Conservation (phyloP, 2,329 filamentous ascomycete genomes). For the Epichloe bromicola region DNA sequence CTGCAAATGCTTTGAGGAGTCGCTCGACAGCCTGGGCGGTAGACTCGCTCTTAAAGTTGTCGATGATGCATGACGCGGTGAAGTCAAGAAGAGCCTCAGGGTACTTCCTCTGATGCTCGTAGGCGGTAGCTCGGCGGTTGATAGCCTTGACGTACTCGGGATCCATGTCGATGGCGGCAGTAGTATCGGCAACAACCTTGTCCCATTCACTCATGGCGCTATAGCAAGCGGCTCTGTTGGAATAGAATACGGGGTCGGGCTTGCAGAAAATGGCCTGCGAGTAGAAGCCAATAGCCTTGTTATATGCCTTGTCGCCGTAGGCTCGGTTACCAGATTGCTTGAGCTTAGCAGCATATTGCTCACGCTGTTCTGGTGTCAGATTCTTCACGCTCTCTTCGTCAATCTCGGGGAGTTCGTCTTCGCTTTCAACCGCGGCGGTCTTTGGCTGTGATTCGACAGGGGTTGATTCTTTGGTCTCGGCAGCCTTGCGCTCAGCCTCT, state of each 20-base stretch:
- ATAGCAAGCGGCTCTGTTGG: slow-evolving; percentile 94
- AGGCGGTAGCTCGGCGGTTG: slow-evolving; percentile 91
- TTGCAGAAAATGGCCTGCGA: slow-evolving; percentile 94
- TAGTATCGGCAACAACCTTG: slow-evolving; percentile 93
- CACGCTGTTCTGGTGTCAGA: slow-evolving; percentile 53
- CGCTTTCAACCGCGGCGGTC: slow-evolving; percentile 39
- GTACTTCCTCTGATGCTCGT: slow-evolving; percentile 83
- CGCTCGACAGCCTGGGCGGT: slow-evolving; percentile 86
- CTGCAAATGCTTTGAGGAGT: slow-evolving; percentile 90
- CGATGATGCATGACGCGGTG: slow-evolving; percentile 97
- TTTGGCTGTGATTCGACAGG: slow-evolving; percentile 30
- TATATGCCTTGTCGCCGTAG: slow-evolving; percentile 88
- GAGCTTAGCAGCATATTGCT: slow-evolving; percentile 77
- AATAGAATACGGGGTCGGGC: slow-evolving; percentile 96
- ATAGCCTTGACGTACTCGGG: slow-evolving; percentile 95
- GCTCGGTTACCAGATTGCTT: slow-evolving; percentile 96
- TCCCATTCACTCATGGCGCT: slow-evolving; percentile 90
- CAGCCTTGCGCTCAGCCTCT: slow-evolving; percentile 53
- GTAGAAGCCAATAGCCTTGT: slow-evolving; percentile 87
- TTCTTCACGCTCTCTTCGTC: slow-evolving; percentile 41
- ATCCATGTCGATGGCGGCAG: slow-evolving; percentile 84
- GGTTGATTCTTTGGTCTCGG: slow-evolving; percentile 26
- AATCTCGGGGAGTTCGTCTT: slow-evolving; percentile 58
- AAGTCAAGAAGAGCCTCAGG: slow-evolving; percentile 94
- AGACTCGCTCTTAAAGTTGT: slow-evolving; percentile 84